phyloP scores from a whole-genome alignment of 352 stramenopile genomes.

The Phytophthora boehmeriae region DNA sequence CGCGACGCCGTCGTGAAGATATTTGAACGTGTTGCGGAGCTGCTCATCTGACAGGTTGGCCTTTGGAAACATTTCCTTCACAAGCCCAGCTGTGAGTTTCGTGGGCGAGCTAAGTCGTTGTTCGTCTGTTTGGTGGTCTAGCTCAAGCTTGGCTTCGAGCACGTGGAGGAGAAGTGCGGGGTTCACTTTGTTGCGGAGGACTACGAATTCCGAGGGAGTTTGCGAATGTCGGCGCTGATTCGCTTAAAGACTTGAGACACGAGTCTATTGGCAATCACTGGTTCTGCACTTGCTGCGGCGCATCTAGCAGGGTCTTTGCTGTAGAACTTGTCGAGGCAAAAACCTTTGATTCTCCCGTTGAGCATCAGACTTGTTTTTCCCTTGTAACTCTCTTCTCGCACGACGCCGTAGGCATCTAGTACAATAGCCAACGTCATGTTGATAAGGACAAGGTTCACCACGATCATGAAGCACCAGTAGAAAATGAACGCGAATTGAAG shows the following conservation, averaged over 20 bases:
- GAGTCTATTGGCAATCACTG: too few relatives aligned
- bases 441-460: constrained; percentile 63
- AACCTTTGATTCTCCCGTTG: background rate
- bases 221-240: background rate
- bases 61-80: background rate
- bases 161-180: background rate
- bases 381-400: constrained; percentile 32
- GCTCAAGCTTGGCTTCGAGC: background rate
- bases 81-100: background rate
- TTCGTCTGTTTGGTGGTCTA: background rate
- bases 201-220: background rate
- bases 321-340: background rate
- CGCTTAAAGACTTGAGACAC: constrained; percentile 3
- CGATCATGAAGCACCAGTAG: constrained; percentile 69
- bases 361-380: background rate
- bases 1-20: constrained; percentile 1
- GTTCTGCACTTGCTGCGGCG: background rate
- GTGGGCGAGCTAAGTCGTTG: background rate
- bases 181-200: background rate
- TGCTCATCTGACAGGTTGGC: background rate
- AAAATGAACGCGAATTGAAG: constrained; percentile 42
- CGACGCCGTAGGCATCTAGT: constrained; percentile 43
- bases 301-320: background rate
- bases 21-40: constrained; percentile 1
- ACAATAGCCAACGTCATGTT: constrained; percentile 76